These are phyloP conservation scores for Aciculosporium take DNA, from an alignment of 2,329 filamentous ascomycete species.

Conservation along the genomic window DNA sequence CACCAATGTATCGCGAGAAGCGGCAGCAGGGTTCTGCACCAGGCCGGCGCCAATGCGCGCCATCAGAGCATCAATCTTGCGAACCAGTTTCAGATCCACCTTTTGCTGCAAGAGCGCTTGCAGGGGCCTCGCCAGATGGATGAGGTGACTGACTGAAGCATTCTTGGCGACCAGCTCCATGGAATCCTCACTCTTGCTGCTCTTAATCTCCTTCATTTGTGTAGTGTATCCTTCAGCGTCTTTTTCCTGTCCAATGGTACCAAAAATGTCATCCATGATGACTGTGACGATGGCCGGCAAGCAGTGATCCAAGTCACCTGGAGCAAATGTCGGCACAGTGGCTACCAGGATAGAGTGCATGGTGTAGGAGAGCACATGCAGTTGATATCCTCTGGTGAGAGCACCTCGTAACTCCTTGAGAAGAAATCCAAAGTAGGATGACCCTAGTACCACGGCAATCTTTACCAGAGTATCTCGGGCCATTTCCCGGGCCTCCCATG, in stretches of 20 bases:
- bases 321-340: conserved; percentile 54
- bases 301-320: conserved; percentile 84
- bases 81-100: conserved; percentile 66
- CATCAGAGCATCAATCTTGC: conserved; percentile 82
- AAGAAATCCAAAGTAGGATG: conserved; percentile 80
- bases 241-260: conserved; percentile 83
- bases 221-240: conserved; percentile 91
- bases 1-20: conserved; percentile 68
- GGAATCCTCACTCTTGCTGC: conserved; percentile 94
- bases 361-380: conserved; percentile 90
- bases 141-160: conserved; percentile 59
- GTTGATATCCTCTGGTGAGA: conserved; percentile 73
- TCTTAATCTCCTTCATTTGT: conserved; percentile 95
- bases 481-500: conserved; percentile 80
- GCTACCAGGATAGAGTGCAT: conserved; percentile 80
- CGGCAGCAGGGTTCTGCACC: conserved; percentile 63
- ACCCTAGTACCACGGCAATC: conserved; percentile 67
- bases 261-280: conserved; percentile 96
- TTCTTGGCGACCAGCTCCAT: conserved; percentile 85
- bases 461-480: conserved; percentile 77
- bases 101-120: conserved; percentile 69
- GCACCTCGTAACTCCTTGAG: conserved; percentile 78
- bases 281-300: conserved; percentile 63
- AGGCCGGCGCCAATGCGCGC: conserved; percentile 72
- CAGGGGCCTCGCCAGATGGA: conserved; percentile 63